Evolutionary conservation across 345 rosid species (phyloP).

Genomic region (Cardamine occulta): DNA sequence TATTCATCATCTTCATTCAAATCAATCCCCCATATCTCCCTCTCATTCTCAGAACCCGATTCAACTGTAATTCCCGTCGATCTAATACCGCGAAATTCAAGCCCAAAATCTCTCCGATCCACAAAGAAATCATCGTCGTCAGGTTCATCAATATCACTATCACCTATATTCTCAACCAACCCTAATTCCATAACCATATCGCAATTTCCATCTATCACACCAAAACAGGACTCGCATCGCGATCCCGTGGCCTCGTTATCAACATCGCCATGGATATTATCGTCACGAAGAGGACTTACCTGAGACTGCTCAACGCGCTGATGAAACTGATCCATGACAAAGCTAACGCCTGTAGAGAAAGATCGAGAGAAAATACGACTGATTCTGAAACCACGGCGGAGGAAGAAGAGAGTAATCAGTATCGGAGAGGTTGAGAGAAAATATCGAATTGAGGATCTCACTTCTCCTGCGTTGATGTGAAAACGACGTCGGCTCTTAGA

Average conservation of each 20-base stretch:
- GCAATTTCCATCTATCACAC: conserved; percentile 50
- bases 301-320: conserved; percentile 84
- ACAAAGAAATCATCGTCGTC: conserved; percentile 59
- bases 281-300: conserved; percentile 38
- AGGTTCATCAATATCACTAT: conserved; percentile 40
- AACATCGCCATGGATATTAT: conserved; percentile 11
- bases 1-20: conserved; percentile 61
- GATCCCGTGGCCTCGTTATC: conserved; percentile 31
- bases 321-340: conserved; percentile 78
- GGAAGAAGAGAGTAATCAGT: conserved; percentile 33
- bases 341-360: conserved; percentile 48
- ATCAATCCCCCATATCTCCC: conserved; percentile 44
- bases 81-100: conserved; percentile 48
- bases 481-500: conserved; percentile 35
- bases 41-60: conserved; percentile 52
- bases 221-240: conserved; percentile 46
- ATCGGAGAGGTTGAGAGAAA: conserved; percentile 41
- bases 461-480: background rate
- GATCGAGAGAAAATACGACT: conserved; percentile 41
- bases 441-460: conserved; percentile 33
- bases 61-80: conserved; percentile 43
- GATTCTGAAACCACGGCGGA: conserved; percentile 47
- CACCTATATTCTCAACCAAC: conserved; percentile 44
- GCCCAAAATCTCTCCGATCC: conserved; percentile 52
- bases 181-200: conserved; percentile 50